Evolutionary conservation across 78 protist genomes (phyloP).

Genomic region (Dictyostelium capitatum): DNA sequence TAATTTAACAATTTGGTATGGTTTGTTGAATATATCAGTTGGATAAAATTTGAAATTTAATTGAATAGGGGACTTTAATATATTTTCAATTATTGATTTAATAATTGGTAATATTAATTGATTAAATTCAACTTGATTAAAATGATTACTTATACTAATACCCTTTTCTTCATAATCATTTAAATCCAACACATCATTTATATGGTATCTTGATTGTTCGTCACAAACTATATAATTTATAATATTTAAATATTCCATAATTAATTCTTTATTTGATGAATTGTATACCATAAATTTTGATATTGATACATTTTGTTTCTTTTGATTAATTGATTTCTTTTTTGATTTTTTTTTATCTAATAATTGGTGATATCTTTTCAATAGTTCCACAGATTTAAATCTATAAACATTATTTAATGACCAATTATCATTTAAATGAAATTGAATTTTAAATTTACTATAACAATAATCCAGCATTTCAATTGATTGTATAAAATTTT

Average conservation of each 20-base stretch:
- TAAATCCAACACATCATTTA: too few species aligned
- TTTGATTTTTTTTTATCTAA: not conserved
- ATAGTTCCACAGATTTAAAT: not conserved
- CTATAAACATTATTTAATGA: not conserved
- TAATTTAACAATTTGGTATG: not conserved
- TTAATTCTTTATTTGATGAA: not conserved
- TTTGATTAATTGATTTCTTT: not conserved
- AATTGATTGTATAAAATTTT: not conserved
- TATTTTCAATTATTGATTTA: not conserved
- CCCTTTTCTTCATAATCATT: too few species aligned
- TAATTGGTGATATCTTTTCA: not conserved
- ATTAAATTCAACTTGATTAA: not conserved
- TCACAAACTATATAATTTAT: not conserved
- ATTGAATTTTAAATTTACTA: not conserved
- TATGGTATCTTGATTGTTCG: too few species aligned
- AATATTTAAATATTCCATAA: not conserved
- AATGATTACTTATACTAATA: not conserved
- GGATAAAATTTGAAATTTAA: not conserved
- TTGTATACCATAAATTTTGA: too few species aligned
- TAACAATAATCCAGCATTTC: slow-evolving; percentile 1
- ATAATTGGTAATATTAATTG: not conserved
- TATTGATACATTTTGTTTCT: not conserved
- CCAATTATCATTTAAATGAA: not conserved
- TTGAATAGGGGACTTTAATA: not conserved
- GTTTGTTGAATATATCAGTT: not conserved